phyloP scores from a whole-genome alignment of 140 eudicot genomes.

The Bidens hawaiensis region DNA sequence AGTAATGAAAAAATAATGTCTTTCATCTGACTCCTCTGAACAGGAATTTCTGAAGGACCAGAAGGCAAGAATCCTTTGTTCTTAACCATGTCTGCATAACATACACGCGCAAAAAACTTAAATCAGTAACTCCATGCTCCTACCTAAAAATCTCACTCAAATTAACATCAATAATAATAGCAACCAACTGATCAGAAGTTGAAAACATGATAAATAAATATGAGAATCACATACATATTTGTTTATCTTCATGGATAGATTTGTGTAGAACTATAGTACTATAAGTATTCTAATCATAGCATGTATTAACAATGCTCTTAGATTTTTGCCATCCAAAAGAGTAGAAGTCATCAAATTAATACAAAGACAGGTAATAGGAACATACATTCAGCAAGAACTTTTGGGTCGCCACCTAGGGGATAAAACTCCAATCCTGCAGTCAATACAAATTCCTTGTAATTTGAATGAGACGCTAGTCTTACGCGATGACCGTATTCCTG shows the following conservation, averaged over 20 bases:
- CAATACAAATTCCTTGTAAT: slow-evolving; percentile 91
- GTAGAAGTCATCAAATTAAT: slow-evolving; percentile 12
- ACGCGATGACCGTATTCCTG: slow-evolving; percentile 99
- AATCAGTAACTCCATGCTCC: background rate
- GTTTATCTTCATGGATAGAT: slow-evolving; percentile 1
- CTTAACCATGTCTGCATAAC: slow-evolving; percentile 84
- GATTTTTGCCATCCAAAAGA: background rate
- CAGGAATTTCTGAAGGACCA: slow-evolving; percentile 95
- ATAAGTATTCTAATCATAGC: background rate
- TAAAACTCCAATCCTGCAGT: slow-evolving; percentile 98
- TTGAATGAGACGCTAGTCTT: slow-evolving; percentile 91
- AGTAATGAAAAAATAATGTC: slow-evolving; percentile 79
- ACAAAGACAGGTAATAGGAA: slow-evolving; percentile 14
- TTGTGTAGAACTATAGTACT: background rate
- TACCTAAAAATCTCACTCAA: background rate
- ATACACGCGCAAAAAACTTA: slow-evolving; percentile 2
- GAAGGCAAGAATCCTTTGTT: slow-evolving; percentile 99
- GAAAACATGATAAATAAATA: slow-evolving; percentile 1
- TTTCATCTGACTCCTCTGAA: slow-evolving; percentile 84
- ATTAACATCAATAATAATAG: background rate
- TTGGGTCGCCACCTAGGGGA: slow-evolving; percentile 98
- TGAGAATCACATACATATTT: slow-evolving; percentile 6
- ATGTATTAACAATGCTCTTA: slow-evolving; percentile 17
- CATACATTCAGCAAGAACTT: slow-evolving; percentile 97
- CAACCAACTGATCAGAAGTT: slow-evolving; percentile 1